phyloP scores from a whole-genome alignment of 768 basidiomycete species.

The Lentinula lateritia region DNA sequence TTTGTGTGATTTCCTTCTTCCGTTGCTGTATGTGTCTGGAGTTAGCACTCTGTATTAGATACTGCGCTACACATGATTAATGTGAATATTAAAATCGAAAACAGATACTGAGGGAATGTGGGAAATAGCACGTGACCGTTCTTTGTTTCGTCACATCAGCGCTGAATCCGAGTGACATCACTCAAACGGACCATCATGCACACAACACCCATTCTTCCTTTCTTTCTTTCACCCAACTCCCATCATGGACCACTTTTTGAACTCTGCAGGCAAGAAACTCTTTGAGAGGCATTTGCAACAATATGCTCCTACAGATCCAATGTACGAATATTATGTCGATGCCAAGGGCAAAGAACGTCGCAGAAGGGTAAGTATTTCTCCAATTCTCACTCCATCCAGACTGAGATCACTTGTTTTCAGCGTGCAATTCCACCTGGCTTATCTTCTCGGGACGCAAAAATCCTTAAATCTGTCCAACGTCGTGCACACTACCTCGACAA shows the following conservation, averaged over 20 bases:
- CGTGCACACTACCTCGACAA: constrained; percentile 87
- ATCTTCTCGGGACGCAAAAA: constrained; percentile 66
- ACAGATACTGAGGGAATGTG: no score
- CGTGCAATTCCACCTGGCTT: constrained; percentile 72
- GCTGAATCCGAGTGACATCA: neutral
- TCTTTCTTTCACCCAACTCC: neutral
- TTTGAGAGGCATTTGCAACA: constrained; percentile 60
- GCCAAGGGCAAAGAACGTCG: constrained; percentile 50
- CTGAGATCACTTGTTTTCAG: constrained; percentile 25
- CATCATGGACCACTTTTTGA: neutral
- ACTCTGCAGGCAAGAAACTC: constrained; percentile 49
- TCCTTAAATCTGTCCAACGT: constrained; percentile 68
- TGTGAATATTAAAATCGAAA: no score
- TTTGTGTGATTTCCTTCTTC: neutral
- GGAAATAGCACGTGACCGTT: no score
- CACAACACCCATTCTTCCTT: neutral
- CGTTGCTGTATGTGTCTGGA: no score
- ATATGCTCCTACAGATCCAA: constrained; percentile 68
- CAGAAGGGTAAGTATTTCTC: constrained; percentile 42
- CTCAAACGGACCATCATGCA: neutral
- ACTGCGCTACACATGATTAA: no score
- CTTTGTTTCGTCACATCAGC: neutral
- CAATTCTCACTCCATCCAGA: neutral
- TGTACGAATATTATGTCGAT: constrained; percentile 63
- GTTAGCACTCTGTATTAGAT: no score